Evolutionary conservation across 129 eudicot genomes (phyloP).

Genomic region (Flaveria ramosissima): DNA sequence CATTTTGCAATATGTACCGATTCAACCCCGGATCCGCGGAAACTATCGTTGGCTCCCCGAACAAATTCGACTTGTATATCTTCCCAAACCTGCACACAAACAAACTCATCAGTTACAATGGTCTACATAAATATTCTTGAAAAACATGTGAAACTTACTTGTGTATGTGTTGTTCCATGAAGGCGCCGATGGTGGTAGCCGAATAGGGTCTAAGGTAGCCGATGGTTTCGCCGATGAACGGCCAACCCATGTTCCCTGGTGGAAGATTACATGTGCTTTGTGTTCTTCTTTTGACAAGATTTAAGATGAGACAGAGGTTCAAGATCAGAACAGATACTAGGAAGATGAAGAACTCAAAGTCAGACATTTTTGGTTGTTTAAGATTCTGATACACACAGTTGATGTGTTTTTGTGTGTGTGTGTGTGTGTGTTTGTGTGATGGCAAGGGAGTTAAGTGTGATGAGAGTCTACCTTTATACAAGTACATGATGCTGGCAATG

Average conservation of each 20-base stretch:
- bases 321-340: conserved; percentile 44
- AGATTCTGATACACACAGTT: conserved; percentile 24
- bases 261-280: conserved; percentile 58
- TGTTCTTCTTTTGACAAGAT: conserved; percentile 39
- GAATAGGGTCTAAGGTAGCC: conserved; percentile 83
- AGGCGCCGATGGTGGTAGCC: conserved; percentile 78
- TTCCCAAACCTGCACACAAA: conserved; percentile 67
- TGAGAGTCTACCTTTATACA: conserved; percentile 41
- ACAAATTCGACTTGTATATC: conserved; percentile 84
- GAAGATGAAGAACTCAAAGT: conserved; percentile 55
- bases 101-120: not conserved
- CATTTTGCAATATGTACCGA: conserved; percentile 81
- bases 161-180: conserved; percentile 91
- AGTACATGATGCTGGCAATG: conserved; percentile 45
- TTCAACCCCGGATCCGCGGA: conserved; percentile 93
- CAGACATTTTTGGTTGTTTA: conserved; percentile 44
- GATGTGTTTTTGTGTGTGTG: conserved; percentile 31
- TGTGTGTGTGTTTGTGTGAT: conserved; percentile 30
- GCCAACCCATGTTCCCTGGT: conserved; percentile 94
- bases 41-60: conserved; percentile 89
- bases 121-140: not conserved
- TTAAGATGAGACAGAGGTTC: conserved; percentile 36
- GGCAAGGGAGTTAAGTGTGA: conserved; percentile 27
- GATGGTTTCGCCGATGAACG: conserved; percentile 92
- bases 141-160: conserved; percentile 39